Evolutionary conservation across 2,329 filamentous ascomycete genomes (phyloP), one percentile per base, ranked within the genome.

Genomic region (Decorospora gaudefroyi): DNA sequence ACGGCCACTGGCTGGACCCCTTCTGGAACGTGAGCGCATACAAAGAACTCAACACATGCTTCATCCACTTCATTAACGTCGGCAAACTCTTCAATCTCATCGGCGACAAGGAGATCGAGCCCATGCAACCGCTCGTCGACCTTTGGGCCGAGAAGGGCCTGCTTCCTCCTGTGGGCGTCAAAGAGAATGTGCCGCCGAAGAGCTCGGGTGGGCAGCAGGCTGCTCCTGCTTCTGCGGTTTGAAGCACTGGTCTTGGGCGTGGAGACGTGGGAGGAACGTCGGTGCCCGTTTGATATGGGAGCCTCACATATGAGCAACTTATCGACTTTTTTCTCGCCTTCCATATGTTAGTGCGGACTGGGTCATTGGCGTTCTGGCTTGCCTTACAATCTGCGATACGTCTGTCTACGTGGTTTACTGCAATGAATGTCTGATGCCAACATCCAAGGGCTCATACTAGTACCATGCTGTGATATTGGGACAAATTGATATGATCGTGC

Each of bases 81-180:
- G 93, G 90, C 42, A 91, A 90, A 65, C 82, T 96, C 65, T 85
- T 90, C 49, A 72, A 72, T 10, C 62, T 97, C 75, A 81, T 97
- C 50, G 87, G 87, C 57, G 89, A 90, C 46, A 87, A 90, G 64
- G 92, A 96, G 72, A 81, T 95, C 61, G 91, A 96, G 77, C 92
- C 92, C 15, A 96, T 97, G 90, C 89, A 95, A 75, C 90, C 89
- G 17, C 74, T 97, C 58, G 88, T 97, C 58, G 90, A 96, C 63
- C 80, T 96, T 33, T 96, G 91, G 86, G 85, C 90, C 17, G 86
- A 86, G 51, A 92, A 92, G 65, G 90, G 91, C 46, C 88, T 91
- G 17, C 87, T 97, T 59, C 90, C 90, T 8, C 49, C 57, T 18
- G 45, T 56, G 8, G 39, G 53, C 0, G 33, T 33, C 19, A 62